Base-by-base conservation (phyloP, 176 grass and related monocot species). In the Aechmea fasciata region DNA sequence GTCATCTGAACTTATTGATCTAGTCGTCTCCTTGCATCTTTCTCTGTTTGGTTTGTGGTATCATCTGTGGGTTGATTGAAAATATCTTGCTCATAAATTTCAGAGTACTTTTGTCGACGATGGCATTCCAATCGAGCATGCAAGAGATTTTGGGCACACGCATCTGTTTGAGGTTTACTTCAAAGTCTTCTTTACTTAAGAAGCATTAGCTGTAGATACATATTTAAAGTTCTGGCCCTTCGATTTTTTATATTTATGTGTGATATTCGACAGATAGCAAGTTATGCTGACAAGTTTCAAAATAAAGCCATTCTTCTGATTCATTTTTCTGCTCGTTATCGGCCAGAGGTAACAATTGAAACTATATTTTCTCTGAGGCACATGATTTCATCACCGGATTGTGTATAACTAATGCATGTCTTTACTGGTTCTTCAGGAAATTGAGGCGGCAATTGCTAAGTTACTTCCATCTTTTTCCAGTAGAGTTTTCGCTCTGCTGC, bases 231-330 rank as follows among this genome's bases (percentile, higher is more conserved):
- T 29, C 3, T 33, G 13, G 48, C 3, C 52, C 28, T 13, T 62
- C 6, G 9, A 18, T 8, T 61, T 61, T 61, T 20, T 17, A 15
- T 61, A 18, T 19, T 9, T 61, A 22, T 10, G 15, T 61, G 55
- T n/a, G 26, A 63, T 68, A 7, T 52, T 75, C 13, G 55, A 19
- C 83, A 96, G 93, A 87, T 96, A 51, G 68, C 26, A 24, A 83
- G 19, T 81, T 83, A 76, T 50, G 85, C 66, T 23, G 79, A 87
- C 48, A 91, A 73, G 49, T 77, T 96, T 75, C 66, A 85, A 68
- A 96, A 92, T 69, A 97, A 79, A 84, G 86, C 93, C 19, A 83
- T 97, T 83, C 22, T 97, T 78, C 84, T 97, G 11, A 92, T 85
- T 77, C 89, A 92, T 71, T 97, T 97, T 83, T 97, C 89, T 23